phyloP scores from a whole-genome alignment of 108 stramenopile genomes.

The Skeletonema potamos region DNA sequence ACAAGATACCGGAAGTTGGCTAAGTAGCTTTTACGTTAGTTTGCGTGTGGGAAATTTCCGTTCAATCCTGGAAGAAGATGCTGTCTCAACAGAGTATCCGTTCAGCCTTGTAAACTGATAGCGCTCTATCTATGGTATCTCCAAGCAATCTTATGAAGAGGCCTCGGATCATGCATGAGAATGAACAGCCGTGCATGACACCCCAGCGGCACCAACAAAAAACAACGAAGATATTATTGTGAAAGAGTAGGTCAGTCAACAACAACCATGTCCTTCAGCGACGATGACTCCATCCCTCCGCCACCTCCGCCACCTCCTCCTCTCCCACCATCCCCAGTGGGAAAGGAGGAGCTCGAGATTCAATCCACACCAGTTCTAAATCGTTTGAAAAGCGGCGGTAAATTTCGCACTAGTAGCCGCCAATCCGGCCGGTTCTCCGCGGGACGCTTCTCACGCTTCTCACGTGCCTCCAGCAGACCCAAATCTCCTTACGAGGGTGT shows the following conservation, averaged over 20 bases:
- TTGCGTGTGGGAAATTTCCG: no score
- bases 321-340: background rate
- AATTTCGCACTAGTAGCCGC: background rate
- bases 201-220: background rate
- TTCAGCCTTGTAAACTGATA: no score
- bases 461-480: background rate
- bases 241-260: no score
- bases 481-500: background rate
- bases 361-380: slow-evolving; percentile 30
- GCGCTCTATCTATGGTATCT: no score
- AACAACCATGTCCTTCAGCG: background rate
- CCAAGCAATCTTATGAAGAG: no score
- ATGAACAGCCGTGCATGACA: background rate
- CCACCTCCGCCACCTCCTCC: slow-evolving; percentile 6
- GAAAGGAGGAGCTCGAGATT: slow-evolving; percentile 34
- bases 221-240: no score
- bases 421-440: background rate
- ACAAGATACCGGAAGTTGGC: no score
- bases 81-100: no score
- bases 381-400: background rate
- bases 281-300: slow-evolving; percentile 4
- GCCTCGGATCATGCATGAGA: no score
- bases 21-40: no score
- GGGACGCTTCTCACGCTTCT: background rate
- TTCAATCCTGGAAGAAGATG: no score